Percentiles rank a stretch among this genome's conserved stretches.
These are phyloP conservation scores for Cajanus cajan DNA, from an alignment of 306 rosid species.

Conservation along the genomic window DNA sequence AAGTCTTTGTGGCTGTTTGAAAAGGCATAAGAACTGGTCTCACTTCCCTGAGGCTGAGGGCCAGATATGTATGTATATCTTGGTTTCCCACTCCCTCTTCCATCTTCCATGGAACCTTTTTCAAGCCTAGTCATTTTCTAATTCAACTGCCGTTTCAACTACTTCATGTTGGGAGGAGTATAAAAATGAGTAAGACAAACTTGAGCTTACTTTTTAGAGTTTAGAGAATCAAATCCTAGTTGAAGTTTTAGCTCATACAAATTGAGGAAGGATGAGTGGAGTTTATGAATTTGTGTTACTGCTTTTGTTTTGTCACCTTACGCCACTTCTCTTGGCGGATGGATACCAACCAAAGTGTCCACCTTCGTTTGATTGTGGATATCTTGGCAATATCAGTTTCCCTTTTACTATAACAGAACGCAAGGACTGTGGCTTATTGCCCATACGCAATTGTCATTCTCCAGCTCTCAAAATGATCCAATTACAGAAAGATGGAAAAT, in stretches of 20 bases:
- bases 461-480: not conserved
- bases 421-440: constrained; percentile 37
- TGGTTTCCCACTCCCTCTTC: not conserved
- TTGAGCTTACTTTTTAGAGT: not conserved
- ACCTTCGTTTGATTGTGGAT: constrained; percentile 35
- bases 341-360: not conserved
- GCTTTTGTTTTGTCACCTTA: constrained; percentile 11
- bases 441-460: constrained; percentile 16
- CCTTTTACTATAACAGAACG: constrained; percentile 30
- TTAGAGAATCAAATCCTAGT: not conserved
- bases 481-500: constrained; percentile 2
- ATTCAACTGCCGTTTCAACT: constrained; percentile 30
- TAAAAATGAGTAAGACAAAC: not conserved
- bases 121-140: not conserved
- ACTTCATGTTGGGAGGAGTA: not conserved
- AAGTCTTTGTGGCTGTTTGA: constrained; percentile 4
- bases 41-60: not conserved
- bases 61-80: not conserved
- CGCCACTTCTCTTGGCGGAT: constrained; percentile 9
- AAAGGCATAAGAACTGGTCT: constrained; percentile 9
- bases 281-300: not conserved
- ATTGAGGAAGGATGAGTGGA: constrained; percentile 9
- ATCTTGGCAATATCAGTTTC: constrained; percentile 16
- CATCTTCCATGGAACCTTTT: not conserved
- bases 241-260: constrained; percentile 1